Evolutionary conservation across 495 filamentous ascomycete genomes (phyloP).

Genomic region (Talaromyces stipitatus): DNA sequence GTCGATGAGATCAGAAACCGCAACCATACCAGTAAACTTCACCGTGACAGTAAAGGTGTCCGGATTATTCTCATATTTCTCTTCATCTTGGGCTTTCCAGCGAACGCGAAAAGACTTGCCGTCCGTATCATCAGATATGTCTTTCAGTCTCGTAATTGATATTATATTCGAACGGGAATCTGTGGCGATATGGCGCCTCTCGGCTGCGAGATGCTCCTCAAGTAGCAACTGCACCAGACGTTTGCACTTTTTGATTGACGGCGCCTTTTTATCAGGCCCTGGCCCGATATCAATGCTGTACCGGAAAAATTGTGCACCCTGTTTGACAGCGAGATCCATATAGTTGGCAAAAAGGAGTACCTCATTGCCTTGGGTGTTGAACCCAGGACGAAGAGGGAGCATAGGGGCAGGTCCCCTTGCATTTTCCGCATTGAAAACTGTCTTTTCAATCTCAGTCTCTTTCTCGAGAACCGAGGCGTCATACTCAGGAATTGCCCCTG

Average conservation of each 20-base stretch:
- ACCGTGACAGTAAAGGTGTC: slow-evolving; percentile 39
- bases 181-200: slow-evolving; percentile 36
- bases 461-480: slow-evolving; percentile 24
- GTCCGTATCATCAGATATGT: slow-evolving; percentile 9
- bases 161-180: slow-evolving; percentile 52
- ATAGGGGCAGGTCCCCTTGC: background rate
- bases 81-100: slow-evolving; percentile 31
- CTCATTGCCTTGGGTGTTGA: slow-evolving; percentile 43
- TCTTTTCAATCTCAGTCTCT: slow-evolving; percentile 21
- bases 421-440: background rate
- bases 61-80: slow-evolving; percentile 28
- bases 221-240: slow-evolving; percentile 47
- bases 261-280: slow-evolving; percentile 18
- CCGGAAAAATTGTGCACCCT: slow-evolving; percentile 25
- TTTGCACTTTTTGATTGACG: slow-evolving; percentile 44
- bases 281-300: slow-evolving; percentile 23
- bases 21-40: slow-evolving; percentile 33
- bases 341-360: slow-evolving; percentile 59
- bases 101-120: slow-evolving; percentile 24
- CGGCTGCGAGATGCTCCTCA: slow-evolving; percentile 23
- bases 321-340: slow-evolving; percentile 40
- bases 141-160: slow-evolving; percentile 24
- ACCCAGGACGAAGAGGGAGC: slow-evolving; percentile 42
- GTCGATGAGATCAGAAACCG: slow-evolving; percentile 40
- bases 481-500: slow-evolving; percentile 11